A percentile compares a stretch with the other conserved stretches of the same genome.
These are phyloP conservation scores for Phytophthora cactorum DNA, from an alignment of 352 stramenopile species.

Conservation along the genomic window DNA sequence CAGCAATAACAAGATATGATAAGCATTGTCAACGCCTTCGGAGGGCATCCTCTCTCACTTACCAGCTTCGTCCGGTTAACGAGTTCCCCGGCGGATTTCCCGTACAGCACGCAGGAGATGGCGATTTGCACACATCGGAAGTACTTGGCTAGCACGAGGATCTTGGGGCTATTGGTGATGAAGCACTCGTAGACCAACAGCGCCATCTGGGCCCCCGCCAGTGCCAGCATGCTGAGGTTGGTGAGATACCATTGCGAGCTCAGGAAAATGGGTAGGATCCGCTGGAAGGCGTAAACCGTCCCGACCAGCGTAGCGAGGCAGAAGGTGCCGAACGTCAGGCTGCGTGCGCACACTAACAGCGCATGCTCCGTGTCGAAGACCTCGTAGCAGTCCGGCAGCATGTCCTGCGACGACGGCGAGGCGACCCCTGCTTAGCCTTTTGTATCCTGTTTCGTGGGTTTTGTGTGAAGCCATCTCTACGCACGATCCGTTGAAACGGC, in stretches of 20 bases:
- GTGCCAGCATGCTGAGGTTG: conserved; percentile 67
- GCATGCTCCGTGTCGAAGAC: conserved; percentile 41
- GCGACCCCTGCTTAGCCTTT: neutral
- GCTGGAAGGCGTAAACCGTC: conserved; percentile 48
- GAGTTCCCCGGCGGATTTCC: conserved; percentile 69
- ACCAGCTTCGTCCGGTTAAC: conserved; percentile 52
- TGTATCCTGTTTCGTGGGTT: neutral
- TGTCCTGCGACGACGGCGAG: neutral
- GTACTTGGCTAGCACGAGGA: conserved; percentile 78
- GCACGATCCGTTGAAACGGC: neutral
- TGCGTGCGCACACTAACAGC: conserved; percentile 63
- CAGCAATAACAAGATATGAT: neutral
- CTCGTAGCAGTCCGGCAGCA: conserved; percentile 61
- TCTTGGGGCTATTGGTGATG: conserved; percentile 56
- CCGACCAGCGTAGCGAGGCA: conserved; percentile 60
- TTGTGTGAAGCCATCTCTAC: conserved; percentile 12
- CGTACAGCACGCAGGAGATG: conserved; percentile 74
- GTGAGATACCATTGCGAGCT: conserved; percentile 60
- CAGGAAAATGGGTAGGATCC: conserved; percentile 66
- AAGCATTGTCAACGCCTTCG: neutral
- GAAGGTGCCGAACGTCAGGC: conserved; percentile 63
- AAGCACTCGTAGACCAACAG: conserved; percentile 73
- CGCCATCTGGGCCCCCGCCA: conserved; percentile 69
- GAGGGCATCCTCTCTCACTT: neutral
- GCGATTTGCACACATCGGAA: conserved; percentile 71